phyloP scores from a whole-genome alignment of 2,329 filamentous ascomycete genomes.

The Fusarium torreyae region DNA sequence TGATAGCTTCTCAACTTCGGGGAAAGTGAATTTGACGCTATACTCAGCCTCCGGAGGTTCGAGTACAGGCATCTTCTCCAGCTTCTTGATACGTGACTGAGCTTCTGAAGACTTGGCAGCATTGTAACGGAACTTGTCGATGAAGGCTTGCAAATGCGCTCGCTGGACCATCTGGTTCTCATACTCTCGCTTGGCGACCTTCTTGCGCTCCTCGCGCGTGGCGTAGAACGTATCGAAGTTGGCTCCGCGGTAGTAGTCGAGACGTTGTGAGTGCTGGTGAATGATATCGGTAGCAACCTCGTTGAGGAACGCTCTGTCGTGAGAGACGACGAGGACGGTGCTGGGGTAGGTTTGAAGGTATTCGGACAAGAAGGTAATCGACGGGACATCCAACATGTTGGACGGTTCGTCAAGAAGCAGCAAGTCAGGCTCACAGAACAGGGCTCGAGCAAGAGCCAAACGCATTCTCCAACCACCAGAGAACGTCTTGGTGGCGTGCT shows the following conservation, averaged over 20 bases:
- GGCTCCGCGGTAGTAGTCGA: constrained; percentile 98
- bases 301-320: constrained; percentile 99
- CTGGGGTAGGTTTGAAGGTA: constrained; percentile 96
- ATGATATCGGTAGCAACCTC: constrained; percentile 99
- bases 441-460: constrained; percentile 90
- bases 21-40: constrained; percentile 96
- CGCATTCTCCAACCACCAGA: constrained; percentile 99
- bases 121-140: constrained; percentile 99
- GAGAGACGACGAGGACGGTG: constrained; percentile 95
- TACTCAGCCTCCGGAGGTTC: constrained; percentile 94
- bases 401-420: constrained; percentile 98
- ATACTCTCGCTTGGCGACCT: constrained; percentile 96
- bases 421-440: constrained; percentile 98
- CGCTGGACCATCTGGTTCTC: constrained; percentile 97
- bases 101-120: constrained; percentile 98
- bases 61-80: constrained; percentile 95
- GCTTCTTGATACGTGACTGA: constrained; percentile 98
- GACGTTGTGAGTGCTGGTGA: constrained; percentile 95
- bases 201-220: constrained; percentile 95
- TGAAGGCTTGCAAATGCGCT: constrained; percentile 96
- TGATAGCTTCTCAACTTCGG: constrained; percentile 96
- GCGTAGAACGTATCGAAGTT: constrained; percentile 99
- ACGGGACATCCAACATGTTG: constrained; percentile 99
- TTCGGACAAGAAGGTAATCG: constrained; percentile 96
- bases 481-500: constrained; percentile 95